A percentile compares a stretch with the other conserved stretches of the same genome.
These are phyloP conservation scores for Zelopaecilomyces penicillatus DNA, from an alignment of 2,329 filamentous ascomycete species.

Conservation along the genomic window DNA sequence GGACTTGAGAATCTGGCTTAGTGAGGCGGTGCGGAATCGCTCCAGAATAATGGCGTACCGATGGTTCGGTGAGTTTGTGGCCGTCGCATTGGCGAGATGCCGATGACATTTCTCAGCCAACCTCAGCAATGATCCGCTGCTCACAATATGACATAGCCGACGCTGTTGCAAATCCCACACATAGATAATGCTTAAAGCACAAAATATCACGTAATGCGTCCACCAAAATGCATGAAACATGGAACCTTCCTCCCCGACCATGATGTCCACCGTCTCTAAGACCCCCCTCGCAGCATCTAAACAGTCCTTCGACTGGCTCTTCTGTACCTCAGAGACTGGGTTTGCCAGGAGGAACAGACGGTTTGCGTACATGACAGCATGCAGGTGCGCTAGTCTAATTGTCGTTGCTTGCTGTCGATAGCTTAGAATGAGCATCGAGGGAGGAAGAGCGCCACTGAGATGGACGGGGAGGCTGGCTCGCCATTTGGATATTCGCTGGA, in stretches of 20 bases:
- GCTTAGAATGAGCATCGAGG: conserved; percentile 35
- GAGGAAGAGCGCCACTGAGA: conserved; percentile 31
- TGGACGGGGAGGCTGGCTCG: conserved; percentile 31
- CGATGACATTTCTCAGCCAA: conserved; percentile 38
- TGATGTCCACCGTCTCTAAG: conserved; percentile 34
- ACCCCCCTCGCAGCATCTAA: conserved; percentile 38
- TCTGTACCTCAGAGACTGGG: conserved; percentile 9
- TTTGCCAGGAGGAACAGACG: conserved; percentile 42
- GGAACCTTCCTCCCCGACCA: conserved; percentile 26
- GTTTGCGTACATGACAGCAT: conserved; percentile 48
- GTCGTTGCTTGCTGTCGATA: conserved; percentile 43
- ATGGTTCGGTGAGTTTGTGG: conserved; percentile 33
- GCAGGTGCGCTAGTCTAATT: conserved; percentile 44
- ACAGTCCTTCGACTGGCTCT: conserved; percentile 30
- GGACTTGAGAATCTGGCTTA: conserved; percentile 2
- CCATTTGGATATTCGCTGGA: conserved; percentile 31
- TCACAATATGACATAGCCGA: conserved; percentile 6
- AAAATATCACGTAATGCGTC: conserved; percentile 46
- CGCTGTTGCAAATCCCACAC: conserved; percentile 43
- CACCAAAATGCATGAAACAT: conserved; percentile 45
- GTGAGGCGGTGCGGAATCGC: conserved; percentile 29
- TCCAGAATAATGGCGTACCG: conserved; percentile 46
- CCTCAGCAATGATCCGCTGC: conserved; percentile 22
- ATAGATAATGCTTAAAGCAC: conserved; percentile 44
- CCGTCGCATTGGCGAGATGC: conserved; percentile 32